Base-by-base conservation (phyloP, 202 grass and related monocot genomes). In the Dendrocalamus latiflorus region DNA sequence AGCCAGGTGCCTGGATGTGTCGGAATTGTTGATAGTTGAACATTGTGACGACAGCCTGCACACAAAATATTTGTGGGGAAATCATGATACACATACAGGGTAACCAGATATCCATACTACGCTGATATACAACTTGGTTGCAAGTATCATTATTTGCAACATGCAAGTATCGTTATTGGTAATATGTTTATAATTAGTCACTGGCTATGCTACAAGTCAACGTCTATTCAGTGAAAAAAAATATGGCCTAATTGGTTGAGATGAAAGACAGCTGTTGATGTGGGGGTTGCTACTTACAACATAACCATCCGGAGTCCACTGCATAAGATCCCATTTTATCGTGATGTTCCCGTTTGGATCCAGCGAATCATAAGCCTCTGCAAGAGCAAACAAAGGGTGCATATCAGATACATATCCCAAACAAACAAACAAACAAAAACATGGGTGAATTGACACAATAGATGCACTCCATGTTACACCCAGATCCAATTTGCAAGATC, bases 281-380 rank as follows among this genome's bases (percentile, higher is more conserved):
- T n/a, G n/a, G n/a, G n/a, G n/a, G n/a, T n/a, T n/a, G n/a, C n/a
- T n/a, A n/a, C n/a, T n/a, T n/a, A n/a, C n/a, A n/a, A n/a, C n/a
- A n/a, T n/a, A n/a, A n/a, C n/a, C n/a, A n/a, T n/a, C n/a, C n/a
- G n/a, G n/a, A n/a, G n/a, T n/a, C n/a, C n/a, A n/a, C n/a, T n/a
- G n/a, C n/a, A n/a, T n/a, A n/a, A n/a, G n/a, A n/a, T n/a, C 95
- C 95, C 95, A 98, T 68, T 98, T 98, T 83, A 98, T 95, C 24
- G 92, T 98, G 77, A 98, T 98, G 85, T 98, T 95, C 26, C 95
- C 92, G 21, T 86, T 93, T 11, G 95, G 95, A 85, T 98, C 95
- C 50, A 98, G 83, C 3, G 95, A 87, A 88, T 98, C 95, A 85
- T 91, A 98, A 57, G 95, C 95, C 74, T 91, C 95, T 98, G 90